Evolutionary conservation across 352 stramenopile genomes (phyloP).

Genomic region (Aphanomyces invadans): DNA sequence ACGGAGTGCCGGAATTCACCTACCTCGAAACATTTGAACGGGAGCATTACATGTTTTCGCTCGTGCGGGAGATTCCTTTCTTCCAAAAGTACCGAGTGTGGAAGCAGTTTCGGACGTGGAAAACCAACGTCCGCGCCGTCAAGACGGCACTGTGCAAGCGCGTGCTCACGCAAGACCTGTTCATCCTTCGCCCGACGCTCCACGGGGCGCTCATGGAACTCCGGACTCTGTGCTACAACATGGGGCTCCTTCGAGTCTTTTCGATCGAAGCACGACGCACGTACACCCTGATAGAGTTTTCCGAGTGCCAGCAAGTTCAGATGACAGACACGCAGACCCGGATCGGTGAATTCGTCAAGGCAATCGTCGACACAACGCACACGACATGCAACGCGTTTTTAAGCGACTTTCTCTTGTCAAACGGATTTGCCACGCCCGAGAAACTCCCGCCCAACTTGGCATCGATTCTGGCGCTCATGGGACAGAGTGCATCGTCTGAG

Average conservation of each 20-base stretch:
- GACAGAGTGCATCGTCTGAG: neutral
- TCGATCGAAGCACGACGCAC: slow-evolving; percentile 38
- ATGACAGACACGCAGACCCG: slow-evolving; percentile 52
- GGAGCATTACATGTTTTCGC: slow-evolving; percentile 85
- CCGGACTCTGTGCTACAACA: slow-evolving; percentile 44
- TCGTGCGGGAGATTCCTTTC: slow-evolving; percentile 71
- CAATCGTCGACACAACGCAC: slow-evolving; percentile 9
- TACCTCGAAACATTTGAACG: slow-evolving; percentile 83
- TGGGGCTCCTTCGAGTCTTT: slow-evolving; percentile 40
- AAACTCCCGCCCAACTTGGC: neutral
- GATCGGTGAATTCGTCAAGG: slow-evolving; percentile 52
- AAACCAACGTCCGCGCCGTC: slow-evolving; percentile 46
- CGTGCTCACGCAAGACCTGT: slow-evolving; percentile 69
- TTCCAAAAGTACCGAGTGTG: slow-evolving; percentile 85
- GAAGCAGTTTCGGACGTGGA: slow-evolving; percentile 89
- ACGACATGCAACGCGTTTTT: slow-evolving; percentile 18
- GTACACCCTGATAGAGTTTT: slow-evolving; percentile 78
- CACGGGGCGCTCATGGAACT: slow-evolving; percentile 74
- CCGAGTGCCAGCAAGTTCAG: slow-evolving; percentile 53
- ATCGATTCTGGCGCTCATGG: neutral
- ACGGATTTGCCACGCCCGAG: slow-evolving; percentile 12
- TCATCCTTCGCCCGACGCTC: slow-evolving; percentile 77
- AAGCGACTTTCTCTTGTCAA: slow-evolving; percentile 13
- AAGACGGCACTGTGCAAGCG: slow-evolving; percentile 32
- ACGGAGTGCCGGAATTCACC: slow-evolving; percentile 77